A percentile compares a stretch with the other conserved stretches of the same genome.
These are phyloP conservation scores for Periglandula ipomoeae DNA, from an alignment of 2,329 filamentous ascomycete genomes.

Conservation along the genomic window DNA sequence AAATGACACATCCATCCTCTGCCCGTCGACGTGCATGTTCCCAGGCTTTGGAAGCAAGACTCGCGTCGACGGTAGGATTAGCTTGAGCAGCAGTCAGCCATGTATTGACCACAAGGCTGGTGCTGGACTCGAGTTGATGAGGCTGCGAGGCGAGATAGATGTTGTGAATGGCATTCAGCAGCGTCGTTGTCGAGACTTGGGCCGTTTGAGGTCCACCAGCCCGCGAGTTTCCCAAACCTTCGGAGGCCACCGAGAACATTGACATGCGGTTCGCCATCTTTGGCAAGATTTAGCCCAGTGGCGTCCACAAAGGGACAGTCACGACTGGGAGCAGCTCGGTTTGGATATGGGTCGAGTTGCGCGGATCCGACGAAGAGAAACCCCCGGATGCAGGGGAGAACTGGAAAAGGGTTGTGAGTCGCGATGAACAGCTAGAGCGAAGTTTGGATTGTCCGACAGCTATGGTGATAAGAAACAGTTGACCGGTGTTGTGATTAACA, in stretches of 20 bases:
- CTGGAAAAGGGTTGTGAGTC: background rate
- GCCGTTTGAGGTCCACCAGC: conserved; percentile 57
- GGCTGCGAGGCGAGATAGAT: conserved; percentile 74
- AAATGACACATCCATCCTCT: conserved; percentile 86
- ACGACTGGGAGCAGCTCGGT: conserved; percentile 14
- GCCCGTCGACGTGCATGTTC: conserved; percentile 91
- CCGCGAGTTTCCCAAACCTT: conserved; percentile 49
- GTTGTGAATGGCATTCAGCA: conserved; percentile 86
- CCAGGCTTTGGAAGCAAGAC: conserved; percentile 77
- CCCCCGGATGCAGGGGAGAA: too few relatives aligned
- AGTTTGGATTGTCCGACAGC: background rate
- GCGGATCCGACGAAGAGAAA: background rate
- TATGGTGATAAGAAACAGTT: background rate
- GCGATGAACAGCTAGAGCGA: background rate
- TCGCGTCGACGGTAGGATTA: conserved; percentile 66
- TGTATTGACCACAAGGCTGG: conserved; percentile 88
- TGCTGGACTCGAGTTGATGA: conserved; percentile 82
- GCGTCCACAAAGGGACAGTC: conserved; percentile 30
- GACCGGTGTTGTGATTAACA: background rate
- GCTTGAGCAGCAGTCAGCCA: conserved; percentile 76
- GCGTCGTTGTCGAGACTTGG: conserved; percentile 85
- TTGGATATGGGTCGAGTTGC: background rate
- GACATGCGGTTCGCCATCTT: conserved; percentile 57
- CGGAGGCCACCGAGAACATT: conserved; percentile 59
- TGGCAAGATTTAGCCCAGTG: conserved; percentile 14